phyloP scores from a whole-genome alignment of 495 filamentous ascomycete species.

The Penicillium dipodomyicola region DNA sequence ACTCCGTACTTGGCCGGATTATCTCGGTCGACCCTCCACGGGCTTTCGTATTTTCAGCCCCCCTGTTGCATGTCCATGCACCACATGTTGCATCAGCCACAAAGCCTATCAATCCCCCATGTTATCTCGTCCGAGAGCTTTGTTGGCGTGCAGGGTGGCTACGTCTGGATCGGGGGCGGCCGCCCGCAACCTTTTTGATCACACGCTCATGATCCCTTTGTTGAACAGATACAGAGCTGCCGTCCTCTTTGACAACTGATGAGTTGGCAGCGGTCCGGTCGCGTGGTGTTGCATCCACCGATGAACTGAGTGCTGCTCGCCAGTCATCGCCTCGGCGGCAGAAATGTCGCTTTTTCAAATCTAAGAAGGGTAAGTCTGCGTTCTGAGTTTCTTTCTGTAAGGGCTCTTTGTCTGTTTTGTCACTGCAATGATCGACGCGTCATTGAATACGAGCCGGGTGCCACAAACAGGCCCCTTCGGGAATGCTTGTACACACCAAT shows the following conservation, averaged over 20 bases:
- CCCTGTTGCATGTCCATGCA: conserved; percentile 14
- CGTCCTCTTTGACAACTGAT: conserved; percentile 20
- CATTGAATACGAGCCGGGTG: conserved; percentile 5
- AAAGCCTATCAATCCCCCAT: conserved; percentile 5
- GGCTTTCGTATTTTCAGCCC: conserved; percentile 12
- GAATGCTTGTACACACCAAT: conserved; percentile 4
- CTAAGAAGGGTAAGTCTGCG: conserved; percentile 27
- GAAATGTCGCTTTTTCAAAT: conserved; percentile 32
- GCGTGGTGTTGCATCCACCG: conserved; percentile 28
- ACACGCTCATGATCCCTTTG: conserved; percentile 33
- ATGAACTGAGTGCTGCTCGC: conserved; percentile 16
- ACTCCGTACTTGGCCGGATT: conserved; percentile 3
- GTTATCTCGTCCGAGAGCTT: conserved; percentile 8
- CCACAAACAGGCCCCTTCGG: not conserved
- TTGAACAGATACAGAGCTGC: conserved; percentile 19
- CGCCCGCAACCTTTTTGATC: conserved; percentile 38
- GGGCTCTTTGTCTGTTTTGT: not conserved
- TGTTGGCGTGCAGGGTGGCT: conserved; percentile 15
- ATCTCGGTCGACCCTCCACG: not conserved
- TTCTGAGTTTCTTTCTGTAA: conserved; percentile 10
- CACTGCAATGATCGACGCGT: not conserved
- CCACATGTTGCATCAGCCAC: conserved; percentile 15
- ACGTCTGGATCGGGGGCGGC: conserved; percentile 20
- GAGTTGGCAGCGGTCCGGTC: conserved; percentile 36
- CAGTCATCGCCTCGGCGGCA: conserved; percentile 23